Base-by-base conservation (phyloP, 1,284 basidiomycete genomes). In the Ustilago esculenta region DNA sequence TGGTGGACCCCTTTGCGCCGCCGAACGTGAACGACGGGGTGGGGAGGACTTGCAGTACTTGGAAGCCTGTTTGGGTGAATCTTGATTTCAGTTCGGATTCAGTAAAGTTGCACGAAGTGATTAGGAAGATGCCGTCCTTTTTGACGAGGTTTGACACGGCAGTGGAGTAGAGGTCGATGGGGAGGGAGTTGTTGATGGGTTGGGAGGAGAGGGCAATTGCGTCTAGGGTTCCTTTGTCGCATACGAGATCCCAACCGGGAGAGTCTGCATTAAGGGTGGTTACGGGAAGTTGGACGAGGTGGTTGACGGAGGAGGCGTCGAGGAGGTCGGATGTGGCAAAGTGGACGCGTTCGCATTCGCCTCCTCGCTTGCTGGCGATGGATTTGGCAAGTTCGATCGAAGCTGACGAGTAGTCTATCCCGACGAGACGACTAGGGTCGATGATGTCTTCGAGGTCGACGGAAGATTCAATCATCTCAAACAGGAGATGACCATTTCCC, bases 101-200 rank as follows among this genome's bases (percentile, higher is more conserved):
- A 0, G 92, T 95, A 78, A 93, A 95, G 79, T 95, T 95, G 80
- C 92, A 94, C 7, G 78, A 81, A 7, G 92, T 94, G 59, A 94
- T 92, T 40, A 94, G 84, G 77, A 94, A 92, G 71, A 86, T 84
- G 5, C 89, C 91, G 2, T 45, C n/a, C 4, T 47, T 59, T 40
- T 71, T 88, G 23, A 92, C 84, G 43, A 92, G 81, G 25, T 81
- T 81, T 2, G 84, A 82, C 11, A 91, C 86, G 5, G 88, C 87
- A 25, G 74, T 72, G 4, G 90, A 89, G 81, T 94, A 94, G 10
- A 82, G 81, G 17, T 85, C 83, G 2, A 86, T 86, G 2, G 90
- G 88, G 0, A 85, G 84, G 34, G 74, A 79, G 11, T 88, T 90
- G 30, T 83, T 73, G 15, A 84, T 85, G 39, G 88, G 86, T 72